Evolutionary conservation across 1,284 basidiomycete genomes (phyloP).

Genomic region (Mrakiaceae sp.): DNA sequence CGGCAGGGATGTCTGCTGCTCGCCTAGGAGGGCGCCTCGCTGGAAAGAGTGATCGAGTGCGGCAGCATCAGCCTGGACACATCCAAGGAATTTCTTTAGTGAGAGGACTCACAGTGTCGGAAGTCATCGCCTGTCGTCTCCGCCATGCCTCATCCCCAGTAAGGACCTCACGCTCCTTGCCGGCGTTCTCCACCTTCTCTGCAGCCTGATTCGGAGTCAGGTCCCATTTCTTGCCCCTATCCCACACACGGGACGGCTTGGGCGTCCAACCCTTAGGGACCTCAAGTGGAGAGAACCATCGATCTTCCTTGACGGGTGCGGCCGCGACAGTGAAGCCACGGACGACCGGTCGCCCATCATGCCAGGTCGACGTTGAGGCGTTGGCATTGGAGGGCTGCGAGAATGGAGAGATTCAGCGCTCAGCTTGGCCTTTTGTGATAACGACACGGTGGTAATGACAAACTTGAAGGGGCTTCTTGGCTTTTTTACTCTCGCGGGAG

Average conservation of each 20-base stretch:
- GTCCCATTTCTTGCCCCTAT: constrained; percentile 42
- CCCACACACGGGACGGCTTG: constrained; percentile 69
- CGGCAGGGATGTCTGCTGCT: constrained; percentile 30
- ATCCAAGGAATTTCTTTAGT: background rate
- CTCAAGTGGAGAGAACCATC: constrained; percentile 68
- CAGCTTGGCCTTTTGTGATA: background rate
- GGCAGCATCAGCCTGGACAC: no score
- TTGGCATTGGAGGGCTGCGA: background rate
- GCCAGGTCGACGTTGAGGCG: constrained; percentile 36
- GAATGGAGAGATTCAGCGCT: no score
- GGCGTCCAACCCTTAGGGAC: constrained; percentile 75
- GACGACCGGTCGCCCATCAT: constrained; percentile 62
- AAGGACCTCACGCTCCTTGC: constrained; percentile 14
- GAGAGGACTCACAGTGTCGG: constrained; percentile 48
- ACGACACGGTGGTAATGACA: background rate
- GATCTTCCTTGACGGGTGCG: constrained; percentile 56
- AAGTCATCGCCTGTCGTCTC: constrained; percentile 39
- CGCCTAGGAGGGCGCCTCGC: constrained; percentile 74
- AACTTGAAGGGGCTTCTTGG: no score
- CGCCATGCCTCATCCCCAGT: constrained; percentile 16
- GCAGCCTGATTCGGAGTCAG: constrained; percentile 32
- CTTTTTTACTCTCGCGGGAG: constrained; percentile 2
- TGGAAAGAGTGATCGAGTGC: constrained; percentile 30
- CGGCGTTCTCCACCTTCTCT: constrained; percentile 29
- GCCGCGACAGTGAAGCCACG: constrained; percentile 62